These are phyloP conservation scores for Podospora fimiseda DNA, from an alignment of 495 filamentous ascomycete species.

Conservation along the genomic window DNA sequence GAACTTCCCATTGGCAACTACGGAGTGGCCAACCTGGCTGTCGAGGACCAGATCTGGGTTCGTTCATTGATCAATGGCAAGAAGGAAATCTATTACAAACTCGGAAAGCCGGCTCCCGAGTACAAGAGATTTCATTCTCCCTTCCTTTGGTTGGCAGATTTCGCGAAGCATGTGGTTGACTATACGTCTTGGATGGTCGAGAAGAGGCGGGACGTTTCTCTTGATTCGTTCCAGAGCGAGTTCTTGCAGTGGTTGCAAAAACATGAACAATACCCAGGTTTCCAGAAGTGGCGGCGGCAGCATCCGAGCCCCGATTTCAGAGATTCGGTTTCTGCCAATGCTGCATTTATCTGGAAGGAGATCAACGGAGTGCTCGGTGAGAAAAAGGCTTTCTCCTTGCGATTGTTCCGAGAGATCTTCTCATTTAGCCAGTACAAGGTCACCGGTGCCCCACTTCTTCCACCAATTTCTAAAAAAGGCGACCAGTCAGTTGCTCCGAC, in stretches of 20 bases:
- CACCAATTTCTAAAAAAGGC: not conserved
- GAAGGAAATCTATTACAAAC: constrained; percentile 53
- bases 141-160: constrained; percentile 61
- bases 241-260: constrained; percentile 51
- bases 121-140: constrained; percentile 53
- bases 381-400: constrained; percentile 24
- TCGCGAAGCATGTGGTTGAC: constrained; percentile 63
- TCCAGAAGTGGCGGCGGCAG: constrained; percentile 44
- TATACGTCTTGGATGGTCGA: constrained; percentile 38
- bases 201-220: constrained; percentile 27
- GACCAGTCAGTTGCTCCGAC: constrained; percentile 34
- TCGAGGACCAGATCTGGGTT: constrained; percentile 54
- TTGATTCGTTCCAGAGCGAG: constrained; percentile 46
- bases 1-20: constrained; percentile 62
- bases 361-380: constrained; percentile 31
- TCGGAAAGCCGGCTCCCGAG: constrained; percentile 47
- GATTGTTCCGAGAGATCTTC: constrained; percentile 39
- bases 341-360: constrained; percentile 60
- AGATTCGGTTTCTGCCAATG: constrained; percentile 45
- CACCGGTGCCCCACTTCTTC: constrained; percentile 12
- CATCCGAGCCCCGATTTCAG: constrained; percentile 53
- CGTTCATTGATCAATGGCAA: constrained; percentile 37
- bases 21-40: constrained; percentile 38
- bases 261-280: constrained; percentile 32
- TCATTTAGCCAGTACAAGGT: constrained; percentile 13